Base-by-base conservation (phyloP, 805 yeast genomes). In the Spencermartinsiella europaea region DNA sequence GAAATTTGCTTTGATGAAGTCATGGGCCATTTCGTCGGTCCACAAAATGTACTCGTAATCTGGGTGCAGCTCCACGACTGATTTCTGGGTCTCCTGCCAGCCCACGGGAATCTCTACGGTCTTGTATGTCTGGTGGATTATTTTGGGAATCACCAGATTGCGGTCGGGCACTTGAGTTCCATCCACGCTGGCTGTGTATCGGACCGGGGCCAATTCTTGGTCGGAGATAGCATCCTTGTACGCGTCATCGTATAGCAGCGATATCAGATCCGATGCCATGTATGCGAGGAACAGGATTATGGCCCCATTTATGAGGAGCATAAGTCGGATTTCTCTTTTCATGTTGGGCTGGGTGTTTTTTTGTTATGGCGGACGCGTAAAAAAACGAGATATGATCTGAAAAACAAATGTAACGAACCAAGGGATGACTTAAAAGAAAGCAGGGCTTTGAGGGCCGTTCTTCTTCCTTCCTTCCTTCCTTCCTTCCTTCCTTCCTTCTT, bases 51-150 rank as follows among this genome's bases (percentile, higher is more conserved):
- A 89, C 63, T 86, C 81, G 61, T 85, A 90, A 65, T 88, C 96
- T 1, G 93, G 91, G 62, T 90, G 95, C 46, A 83, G 67, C 50
- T 84, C 85, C 36, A 79, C 73, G 61, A 95, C 87, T 21, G 77
- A 76, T 61, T 80, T 75, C 59, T 86, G 95, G 22, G 95, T 88
- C 4, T 74, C 76, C 50, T 69, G 71, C 97, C 97, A 90, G 40
- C 75, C 71, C 42, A 80, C 89, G 2, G 97, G 97, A 14, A 89
- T 77, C 17, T 81, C 75, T 12, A 70, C 74, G 17, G 86, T 84
- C 62, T 85, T 89, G 66, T 90, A 90, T 12, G 96, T 90, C 65
- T 90, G 97, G 62, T 90, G 97, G 46, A 90, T 88, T 62, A 89
- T 88, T 59, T 84, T 85, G 34, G 97, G 97, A 39, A 89, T 87